Evolutionary conservation across 2,329 filamentous ascomycete species (phyloP).

Genomic region (Cercospora berteroae): DNA sequence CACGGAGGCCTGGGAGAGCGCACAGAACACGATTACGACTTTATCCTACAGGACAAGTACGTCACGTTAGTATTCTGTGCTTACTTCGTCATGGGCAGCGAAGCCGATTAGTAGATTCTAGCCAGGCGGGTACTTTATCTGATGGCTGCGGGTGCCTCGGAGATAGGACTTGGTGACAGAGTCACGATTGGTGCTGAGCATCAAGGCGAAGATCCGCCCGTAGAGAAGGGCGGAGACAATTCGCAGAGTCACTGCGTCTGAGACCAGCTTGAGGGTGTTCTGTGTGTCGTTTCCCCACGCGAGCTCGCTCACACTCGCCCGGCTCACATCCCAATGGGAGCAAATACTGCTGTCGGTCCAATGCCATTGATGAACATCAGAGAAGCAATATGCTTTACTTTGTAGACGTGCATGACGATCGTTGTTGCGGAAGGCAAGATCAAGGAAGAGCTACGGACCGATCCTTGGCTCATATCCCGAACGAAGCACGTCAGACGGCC

Average conservation of each 20-base stretch:
- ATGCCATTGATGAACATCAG: not conserved
- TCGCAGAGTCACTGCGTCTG: not conserved
- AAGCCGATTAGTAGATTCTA: not conserved
- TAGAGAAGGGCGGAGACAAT: not conserved
- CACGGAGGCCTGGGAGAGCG: not conserved
- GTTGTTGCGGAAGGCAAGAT: not conserved
- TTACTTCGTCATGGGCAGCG: not conserved
- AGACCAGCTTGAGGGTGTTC: not conserved
- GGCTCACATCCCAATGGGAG: not conserved
- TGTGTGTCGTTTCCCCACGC: not conserved
- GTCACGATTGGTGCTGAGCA: not conserved
- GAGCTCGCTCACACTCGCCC: not conserved
- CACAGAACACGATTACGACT: not conserved
- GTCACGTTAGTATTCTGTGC: slow-evolving; percentile 6
- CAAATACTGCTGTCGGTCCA: not conserved
- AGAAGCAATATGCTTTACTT: not conserved
- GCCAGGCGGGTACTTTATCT: not conserved
- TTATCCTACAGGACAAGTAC: not conserved
- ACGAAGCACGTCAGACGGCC: slow-evolving; percentile 13
- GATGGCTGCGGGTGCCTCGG: not conserved
- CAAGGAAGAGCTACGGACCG: not conserved
- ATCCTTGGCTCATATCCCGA: not conserved
- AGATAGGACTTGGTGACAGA: not conserved
- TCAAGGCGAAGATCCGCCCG: not conserved
- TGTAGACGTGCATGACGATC: not conserved